Evolutionary conservation across 2,329 filamentous ascomycete genomes (phyloP), one percentile per base, ranked within the genome.

Genomic region (Beauveria australis): DNA sequence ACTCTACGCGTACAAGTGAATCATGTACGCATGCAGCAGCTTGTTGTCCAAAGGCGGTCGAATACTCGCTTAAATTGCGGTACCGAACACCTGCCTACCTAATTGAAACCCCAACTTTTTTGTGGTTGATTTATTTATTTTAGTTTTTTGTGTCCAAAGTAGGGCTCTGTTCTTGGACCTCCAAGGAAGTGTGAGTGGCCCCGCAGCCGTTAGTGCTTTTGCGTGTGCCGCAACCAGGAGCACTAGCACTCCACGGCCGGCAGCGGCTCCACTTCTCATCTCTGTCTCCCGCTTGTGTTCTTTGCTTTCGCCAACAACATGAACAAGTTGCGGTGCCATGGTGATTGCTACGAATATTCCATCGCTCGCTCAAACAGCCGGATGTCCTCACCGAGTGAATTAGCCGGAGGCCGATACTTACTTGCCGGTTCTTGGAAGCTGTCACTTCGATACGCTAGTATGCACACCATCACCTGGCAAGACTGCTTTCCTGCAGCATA

Each of bases 91-190:
- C 8, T 43, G 46, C 12, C 33, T 14, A 37, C 10, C 9, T 47
- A 49, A 10, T 12, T 14, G 14, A 19, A 51, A 59, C 26, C 26
- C 48, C 37, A 12, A 33, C 46, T 46, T 59, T 59, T 53, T 60
- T 46, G 28, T 41, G 24, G 5, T 51, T 44, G 24, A 55, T 53
- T 53, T 51, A 37, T 48, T 28, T 26, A 22, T 30, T 22, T 40
- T 47, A 16, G 26, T 40, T 60, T 60, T 60, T 60, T 60, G 58
- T 60, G 58, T 60, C 58, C 60, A 18, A 53, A 53, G 47, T 58
- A 58, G 60, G 47, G 60, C 60, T 57, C 60, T 19, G n/a, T 46
- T n/a, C 30, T 46, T 10, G 19, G 33, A 12, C 26, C 37, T 43
- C 47, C 12, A n/a, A 16, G 26, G 30, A 3, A 37, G 41, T 55